Evolutionary conservation across 768 basidiomycete genomes (phyloP), one percentile per base, ranked within the genome.

Genomic region (Tephrocybe sp.): DNA sequence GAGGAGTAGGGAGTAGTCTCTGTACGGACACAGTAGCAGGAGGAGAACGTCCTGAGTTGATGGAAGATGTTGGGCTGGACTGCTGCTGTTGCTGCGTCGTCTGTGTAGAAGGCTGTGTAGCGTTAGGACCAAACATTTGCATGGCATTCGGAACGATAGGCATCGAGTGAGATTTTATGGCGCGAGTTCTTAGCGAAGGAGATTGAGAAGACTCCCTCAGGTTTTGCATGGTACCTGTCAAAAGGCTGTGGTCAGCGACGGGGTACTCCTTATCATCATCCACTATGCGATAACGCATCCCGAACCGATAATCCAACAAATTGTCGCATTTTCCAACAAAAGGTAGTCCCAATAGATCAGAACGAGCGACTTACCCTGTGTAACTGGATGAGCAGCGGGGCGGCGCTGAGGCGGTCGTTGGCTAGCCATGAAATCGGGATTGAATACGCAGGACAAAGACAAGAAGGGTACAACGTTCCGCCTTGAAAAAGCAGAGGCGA

Each of bases 121-220:
- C 39, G 20, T 71, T 55, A 60, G 65, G 62, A 45, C 72, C 67
- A 61, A 79, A 83, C 13, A 83, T 67, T 55, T 82, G 79, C 62
- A 77, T 70, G 43, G 82, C 74, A 17, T 73, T 71, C 20, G 85
- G 82, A 4, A 83, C 80, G 62, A 80, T 68, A 51, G 85, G 81
- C 72, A 86, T 73, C 0, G 85, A 83, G 55, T 81, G 78, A 1
- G 81, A 61, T 59, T 86, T 86, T 19, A 74, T 60, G 9, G 80
- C 70, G 33, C 85, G 73, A 66, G 83, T 69, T 68, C 78, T 67
- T 42, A 71, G 66, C 20, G 76, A 68, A 20, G 79, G 77, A 7
- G 78, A 78, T 57, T 72, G 73, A 22, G 78, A 82, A 43, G 73
- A 66, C 51, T 82, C 78, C 54, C 78, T 67, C 35, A 75, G 59